Evolutionary conservation across 2,329 filamentous ascomycete species (phyloP).

Genomic region (Lachnellula occidentalis): DNA sequence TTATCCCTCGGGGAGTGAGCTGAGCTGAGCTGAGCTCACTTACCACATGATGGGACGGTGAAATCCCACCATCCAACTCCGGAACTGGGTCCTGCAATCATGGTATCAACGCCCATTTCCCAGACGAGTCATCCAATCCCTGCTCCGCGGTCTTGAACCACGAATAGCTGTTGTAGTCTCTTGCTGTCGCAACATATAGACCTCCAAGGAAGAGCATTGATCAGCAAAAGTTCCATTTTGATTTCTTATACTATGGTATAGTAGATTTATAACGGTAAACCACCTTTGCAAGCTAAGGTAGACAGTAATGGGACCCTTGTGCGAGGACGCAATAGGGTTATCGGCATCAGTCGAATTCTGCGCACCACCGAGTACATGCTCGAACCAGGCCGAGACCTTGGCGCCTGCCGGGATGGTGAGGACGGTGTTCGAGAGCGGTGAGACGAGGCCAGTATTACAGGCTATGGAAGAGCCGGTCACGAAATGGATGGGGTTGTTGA

Average conservation of each 20-base stretch:
- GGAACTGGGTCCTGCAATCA: conserved; percentile 24
- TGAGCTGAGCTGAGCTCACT: too few relatives aligned
- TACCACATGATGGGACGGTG: conserved; percentile 40
- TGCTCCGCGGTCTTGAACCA: conserved; percentile 46
- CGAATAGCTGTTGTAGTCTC: conserved; percentile 13
- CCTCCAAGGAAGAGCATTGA: conserved; percentile 21
- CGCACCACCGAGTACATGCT: conserved; percentile 45
- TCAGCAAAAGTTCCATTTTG: background rate
- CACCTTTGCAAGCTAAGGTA: conserved; percentile 42
- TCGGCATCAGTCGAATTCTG: conserved; percentile 40
- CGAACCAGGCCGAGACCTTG: conserved; percentile 43
- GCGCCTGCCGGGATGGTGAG: conserved; percentile 44
- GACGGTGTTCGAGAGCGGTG: conserved; percentile 34
- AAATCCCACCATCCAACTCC: conserved; percentile 41
- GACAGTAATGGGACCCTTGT: conserved; percentile 40
- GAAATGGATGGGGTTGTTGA: conserved; percentile 46
- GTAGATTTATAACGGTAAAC: background rate
- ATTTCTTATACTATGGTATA: background rate
- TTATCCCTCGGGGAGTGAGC: too few relatives aligned
- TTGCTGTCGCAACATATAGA: conserved; percentile 32
- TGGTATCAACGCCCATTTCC: conserved; percentile 25
- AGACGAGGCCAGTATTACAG: conserved; percentile 40
- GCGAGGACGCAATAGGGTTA: conserved; percentile 42
- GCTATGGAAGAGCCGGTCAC: conserved; percentile 42
- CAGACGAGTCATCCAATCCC: conserved; percentile 16